Evolutionary conservation across 352 stramenopile genomes (phyloP).

Genomic region (Phytopythium montanum): DNA sequence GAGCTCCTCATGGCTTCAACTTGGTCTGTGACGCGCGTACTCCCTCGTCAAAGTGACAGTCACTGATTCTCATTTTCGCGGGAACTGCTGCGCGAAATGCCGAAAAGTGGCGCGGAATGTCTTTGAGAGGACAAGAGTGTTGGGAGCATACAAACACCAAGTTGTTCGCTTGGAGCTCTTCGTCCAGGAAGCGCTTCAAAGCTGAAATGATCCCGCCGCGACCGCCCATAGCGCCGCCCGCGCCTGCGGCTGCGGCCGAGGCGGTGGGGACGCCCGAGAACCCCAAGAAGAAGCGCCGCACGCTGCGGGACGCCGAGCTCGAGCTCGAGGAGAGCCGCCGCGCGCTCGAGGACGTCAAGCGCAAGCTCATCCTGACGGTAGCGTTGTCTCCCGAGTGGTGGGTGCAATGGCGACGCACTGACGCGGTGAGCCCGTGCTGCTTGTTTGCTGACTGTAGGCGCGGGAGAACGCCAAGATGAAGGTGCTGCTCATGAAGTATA

Average conservation of each 20-base stretch:
- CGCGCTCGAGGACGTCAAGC: slow-evolving; percentile 50
- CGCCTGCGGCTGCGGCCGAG: neutral
- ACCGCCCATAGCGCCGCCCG: neutral
- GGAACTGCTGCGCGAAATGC: neutral
- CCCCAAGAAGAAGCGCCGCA: slow-evolving; percentile 64
- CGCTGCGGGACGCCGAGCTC: slow-evolving; percentile 61
- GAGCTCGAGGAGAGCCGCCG: slow-evolving; percentile 46
- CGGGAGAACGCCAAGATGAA: slow-evolving; percentile 87
- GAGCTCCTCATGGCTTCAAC: no score
- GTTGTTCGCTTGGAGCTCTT: no score
- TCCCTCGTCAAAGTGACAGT: neutral
- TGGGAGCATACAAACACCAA: no score
- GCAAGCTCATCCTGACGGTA: slow-evolving; percentile 66
- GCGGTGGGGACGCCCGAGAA: slow-evolving; percentile 14
- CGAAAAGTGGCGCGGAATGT: neutral
- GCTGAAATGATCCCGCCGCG: slow-evolving; percentile 1
- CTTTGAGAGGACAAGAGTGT: neutral
- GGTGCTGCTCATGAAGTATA: slow-evolving; percentile 84
- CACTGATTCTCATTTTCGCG: neutral
- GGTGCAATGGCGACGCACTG: no score
- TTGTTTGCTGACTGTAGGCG: slow-evolving; percentile 23
- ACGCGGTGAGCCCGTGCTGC: neutral
- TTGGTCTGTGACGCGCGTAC: no score
- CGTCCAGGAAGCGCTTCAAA: neutral
- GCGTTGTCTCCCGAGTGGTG: neutral